These are phyloP conservation scores for Collybiopsis confluens DNA, from an alignment of 768 basidiomycete genomes.

Conservation along the genomic window DNA sequence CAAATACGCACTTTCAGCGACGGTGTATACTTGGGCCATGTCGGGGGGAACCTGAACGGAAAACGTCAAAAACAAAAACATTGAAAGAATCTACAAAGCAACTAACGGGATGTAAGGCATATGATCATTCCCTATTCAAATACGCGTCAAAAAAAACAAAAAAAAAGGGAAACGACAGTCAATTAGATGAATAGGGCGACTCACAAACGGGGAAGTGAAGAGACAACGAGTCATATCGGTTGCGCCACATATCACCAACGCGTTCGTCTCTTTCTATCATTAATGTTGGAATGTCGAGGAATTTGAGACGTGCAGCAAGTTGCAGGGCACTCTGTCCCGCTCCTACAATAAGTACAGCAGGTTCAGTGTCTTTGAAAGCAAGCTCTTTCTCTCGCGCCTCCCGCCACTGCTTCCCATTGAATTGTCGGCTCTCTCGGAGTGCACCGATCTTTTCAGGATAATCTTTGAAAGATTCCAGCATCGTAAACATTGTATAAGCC, in stretches of 20 bases:
- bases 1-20: conserved; percentile 29
- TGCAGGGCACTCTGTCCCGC: conserved; percentile 67
- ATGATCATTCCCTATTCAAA: conserved; percentile 29
- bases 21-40: conserved; percentile 37
- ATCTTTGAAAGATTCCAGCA: conserved; percentile 4
- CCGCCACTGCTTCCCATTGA: conserved; percentile 1
- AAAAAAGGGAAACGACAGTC: too few species aligned
- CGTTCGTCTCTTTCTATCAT: conserved; percentile 53
- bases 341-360: conserved; percentile 41
- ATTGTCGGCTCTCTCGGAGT: not conserved
- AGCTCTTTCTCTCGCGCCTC: conserved; percentile 1
- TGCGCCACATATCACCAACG: conserved; percentile 49
- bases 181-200: conserved; percentile 1
- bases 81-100: not conserved
- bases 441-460: conserved; percentile 4
- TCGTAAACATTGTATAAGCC: conserved; percentile 6
- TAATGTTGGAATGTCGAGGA: conserved; percentile 49
- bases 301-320: conserved; percentile 60
- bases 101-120: conserved; percentile 34
- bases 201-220: conserved; percentile 33
- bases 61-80: not conserved
- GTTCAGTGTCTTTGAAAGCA: conserved; percentile 15
- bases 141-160: not conserved
- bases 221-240: conserved; percentile 40
- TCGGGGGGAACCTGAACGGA: conserved; percentile 28